Percentiles rank a stretch among this genome's conserved stretches.
phyloP scores from a whole-genome alignment of 176 grass and related monocot species.

The Oryza glaberrima region DNA sequence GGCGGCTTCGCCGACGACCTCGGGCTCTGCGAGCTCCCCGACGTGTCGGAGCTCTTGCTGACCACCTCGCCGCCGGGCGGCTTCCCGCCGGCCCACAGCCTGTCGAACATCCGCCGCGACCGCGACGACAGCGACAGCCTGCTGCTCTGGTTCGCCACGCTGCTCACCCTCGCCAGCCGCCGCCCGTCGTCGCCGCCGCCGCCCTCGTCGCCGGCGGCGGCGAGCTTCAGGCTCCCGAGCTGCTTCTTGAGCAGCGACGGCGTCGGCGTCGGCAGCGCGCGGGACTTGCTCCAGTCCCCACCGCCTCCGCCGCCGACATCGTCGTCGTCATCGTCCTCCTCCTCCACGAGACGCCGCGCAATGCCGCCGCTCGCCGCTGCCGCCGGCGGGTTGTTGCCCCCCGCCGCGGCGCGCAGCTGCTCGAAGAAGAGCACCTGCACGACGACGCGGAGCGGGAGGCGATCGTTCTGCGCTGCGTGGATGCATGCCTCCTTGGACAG shows the following conservation, averaged over 20 bases:
- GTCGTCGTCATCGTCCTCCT: not conserved
- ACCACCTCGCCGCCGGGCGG: conserved; percentile 46
- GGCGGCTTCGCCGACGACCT: conserved; percentile 56
- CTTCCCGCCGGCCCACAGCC: conserved; percentile 56
- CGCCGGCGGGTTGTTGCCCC: not conserved
- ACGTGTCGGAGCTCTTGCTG: conserved; percentile 68
- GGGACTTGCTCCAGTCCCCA: conserved; percentile 33
- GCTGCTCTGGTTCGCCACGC: conserved; percentile 51
- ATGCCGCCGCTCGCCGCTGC: not conserved
- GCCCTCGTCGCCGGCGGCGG: not conserved
- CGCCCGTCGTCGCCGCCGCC: conserved; percentile 34
- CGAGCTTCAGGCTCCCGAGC: conserved; percentile 56
- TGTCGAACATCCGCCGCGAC: conserved; percentile 78
- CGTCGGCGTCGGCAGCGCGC: conserved; percentile 19
- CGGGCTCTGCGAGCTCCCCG: conserved; percentile 74
- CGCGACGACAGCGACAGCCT: conserved; percentile 58
- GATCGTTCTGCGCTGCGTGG: conserved; percentile 82
- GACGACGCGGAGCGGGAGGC: conserved; percentile 63
- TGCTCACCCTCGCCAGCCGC: conserved; percentile 41
- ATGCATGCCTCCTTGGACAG: conserved; percentile 70
- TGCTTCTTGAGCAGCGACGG: conserved; percentile 45
- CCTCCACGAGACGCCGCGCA: conserved; percentile 24
- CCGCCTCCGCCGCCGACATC: not conserved
- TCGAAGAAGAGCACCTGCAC: conserved; percentile 87
- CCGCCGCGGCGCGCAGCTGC: conserved; percentile 53